Evolutionary conservation across 768 basidiomycete species (phyloP).

Genomic region (Leccinum imitatum): DNA sequence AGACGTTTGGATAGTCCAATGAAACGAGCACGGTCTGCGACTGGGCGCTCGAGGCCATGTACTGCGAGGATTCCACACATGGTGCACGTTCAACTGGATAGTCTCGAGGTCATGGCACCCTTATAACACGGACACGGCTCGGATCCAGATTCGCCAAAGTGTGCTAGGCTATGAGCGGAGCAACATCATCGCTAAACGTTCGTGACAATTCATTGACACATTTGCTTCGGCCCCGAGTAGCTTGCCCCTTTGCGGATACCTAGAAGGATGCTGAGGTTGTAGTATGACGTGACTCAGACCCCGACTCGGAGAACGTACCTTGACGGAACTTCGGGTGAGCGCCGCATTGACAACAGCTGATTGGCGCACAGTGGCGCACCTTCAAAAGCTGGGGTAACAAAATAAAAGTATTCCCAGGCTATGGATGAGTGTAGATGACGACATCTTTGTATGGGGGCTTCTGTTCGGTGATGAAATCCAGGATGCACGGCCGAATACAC

Average conservation of each 20-base stretch:
- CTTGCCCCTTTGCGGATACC: background rate
- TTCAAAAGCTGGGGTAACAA: background rate
- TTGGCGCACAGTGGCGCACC: background rate
- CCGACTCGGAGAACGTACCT: too few relatives aligned
- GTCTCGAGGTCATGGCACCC: background rate
- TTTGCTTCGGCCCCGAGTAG: background rate
- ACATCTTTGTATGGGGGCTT: background rate
- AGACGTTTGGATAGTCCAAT: constrained; percentile 87
- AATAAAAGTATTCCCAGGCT: background rate
- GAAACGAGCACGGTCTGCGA: constrained; percentile 64
- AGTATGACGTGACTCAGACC: too few relatives aligned
- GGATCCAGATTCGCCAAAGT: background rate
- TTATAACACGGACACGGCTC: background rate
- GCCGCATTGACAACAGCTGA: background rate
- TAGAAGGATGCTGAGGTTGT: background rate
- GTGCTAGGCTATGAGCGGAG: background rate
- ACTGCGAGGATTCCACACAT: constrained; percentile 96
- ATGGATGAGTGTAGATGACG: background rate
- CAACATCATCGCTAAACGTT: background rate
- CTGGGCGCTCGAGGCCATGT: constrained; percentile 74
- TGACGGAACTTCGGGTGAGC: background rate
- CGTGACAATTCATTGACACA: background rate
- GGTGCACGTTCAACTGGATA: background rate
- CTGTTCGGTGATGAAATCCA: background rate
- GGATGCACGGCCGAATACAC: background rate